These are phyloP conservation scores for Suhomyces choctaworum DNA, from an alignment of 1,139 yeast species.

Conservation along the genomic window DNA sequence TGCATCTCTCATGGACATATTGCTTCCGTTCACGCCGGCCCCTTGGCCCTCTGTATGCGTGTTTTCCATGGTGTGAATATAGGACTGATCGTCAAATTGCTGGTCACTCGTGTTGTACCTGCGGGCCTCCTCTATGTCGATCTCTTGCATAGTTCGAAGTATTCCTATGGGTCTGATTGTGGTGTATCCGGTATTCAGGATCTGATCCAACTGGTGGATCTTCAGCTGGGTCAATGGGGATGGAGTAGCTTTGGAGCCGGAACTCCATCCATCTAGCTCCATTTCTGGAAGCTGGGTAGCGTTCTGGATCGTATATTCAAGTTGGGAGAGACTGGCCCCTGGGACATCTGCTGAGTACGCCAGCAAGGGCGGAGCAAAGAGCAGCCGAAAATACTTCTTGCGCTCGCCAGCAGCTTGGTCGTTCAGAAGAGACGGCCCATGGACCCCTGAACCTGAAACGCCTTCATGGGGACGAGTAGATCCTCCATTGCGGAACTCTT, in stretches of 20 bases:
- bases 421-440: slow-evolving; percentile 7
- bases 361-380: slow-evolving; percentile 53
- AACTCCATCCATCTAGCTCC: slow-evolving; percentile 1
- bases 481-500: slow-evolving; percentile 10
- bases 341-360: slow-evolving; percentile 55
- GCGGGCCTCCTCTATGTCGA: slow-evolving; percentile 31
- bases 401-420: slow-evolving; percentile 23
- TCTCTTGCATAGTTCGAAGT: slow-evolving; percentile 53
- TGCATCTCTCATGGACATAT: slow-evolving; percentile 9
- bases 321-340: slow-evolving; percentile 41
- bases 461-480: slow-evolving; percentile 1
- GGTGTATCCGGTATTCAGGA: slow-evolving; percentile 50
- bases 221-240: slow-evolving; percentile 37
- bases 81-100: slow-evolving; percentile 16
- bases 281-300: slow-evolving; percentile 15
- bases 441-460: not conserved
- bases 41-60: slow-evolving; percentile 15
- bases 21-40: slow-evolving; percentile 12
- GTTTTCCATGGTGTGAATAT: slow-evolving; percentile 18
- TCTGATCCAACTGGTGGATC: slow-evolving; percentile 41
- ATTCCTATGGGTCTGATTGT: slow-evolving; percentile 57
- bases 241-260: slow-evolving; percentile 3
- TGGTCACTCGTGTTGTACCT: slow-evolving; percentile 17
- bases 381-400: slow-evolving; percentile 19
- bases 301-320: slow-evolving; percentile 34